Percentiles rank a stretch among this genome's conserved stretches.
Evolutionary conservation across 2,329 filamentous ascomycete genomes (phyloP).

Genomic region (Venturia oleaginea): DNA sequence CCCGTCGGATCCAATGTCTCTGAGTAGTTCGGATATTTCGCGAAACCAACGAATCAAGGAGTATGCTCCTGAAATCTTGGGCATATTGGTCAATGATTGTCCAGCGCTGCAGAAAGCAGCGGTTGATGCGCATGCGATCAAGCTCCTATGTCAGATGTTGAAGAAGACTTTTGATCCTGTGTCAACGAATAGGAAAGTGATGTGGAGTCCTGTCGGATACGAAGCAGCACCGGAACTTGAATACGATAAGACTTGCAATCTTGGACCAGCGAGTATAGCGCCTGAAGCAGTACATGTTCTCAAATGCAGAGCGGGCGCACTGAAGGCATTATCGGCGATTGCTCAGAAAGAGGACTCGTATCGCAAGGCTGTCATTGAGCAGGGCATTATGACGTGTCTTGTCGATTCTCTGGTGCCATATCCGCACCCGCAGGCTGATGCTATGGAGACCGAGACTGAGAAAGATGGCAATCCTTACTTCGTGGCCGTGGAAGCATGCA

Average conservation of each 20-base stretch:
- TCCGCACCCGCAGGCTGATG: slow-evolving; percentile 18
- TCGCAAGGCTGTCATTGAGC: slow-evolving; percentile 68
- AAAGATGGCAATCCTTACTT: slow-evolving; percentile 67
- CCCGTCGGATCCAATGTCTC: slow-evolving; percentile 42
- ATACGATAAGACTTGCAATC: slow-evolving; percentile 17
- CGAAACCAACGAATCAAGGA: slow-evolving; percentile 58
- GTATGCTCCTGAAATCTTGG: slow-evolving; percentile 65
- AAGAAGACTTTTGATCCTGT: slow-evolving; percentile 58
- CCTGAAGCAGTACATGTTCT: slow-evolving; percentile 59
- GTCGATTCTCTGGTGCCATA: slow-evolving; percentile 69
- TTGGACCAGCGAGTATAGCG: slow-evolving; percentile 39
- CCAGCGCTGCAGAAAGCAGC: slow-evolving; percentile 73
- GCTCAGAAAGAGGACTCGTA: slow-evolving; percentile 75
- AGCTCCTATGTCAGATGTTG: slow-evolving; percentile 52
- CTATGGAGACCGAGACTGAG: slow-evolving; percentile 19
- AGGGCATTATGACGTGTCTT: slow-evolving; percentile 59
- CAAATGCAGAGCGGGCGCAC: slow-evolving; percentile 62
- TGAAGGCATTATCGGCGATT: slow-evolving; percentile 75
- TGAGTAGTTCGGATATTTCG: slow-evolving; percentile 46
- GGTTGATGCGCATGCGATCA: slow-evolving; percentile 58
- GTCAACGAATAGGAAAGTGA: slow-evolving; percentile 37
- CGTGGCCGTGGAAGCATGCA: slow-evolving; percentile 79
- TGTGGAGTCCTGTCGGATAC: slow-evolving; percentile 43
- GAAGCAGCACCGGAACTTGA: slow-evolving; percentile 17
- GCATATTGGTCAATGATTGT: slow-evolving; percentile 72